Base-by-base conservation (phyloP, 768 basidiomycete species). In the Kockovaella imperatae region DNA sequence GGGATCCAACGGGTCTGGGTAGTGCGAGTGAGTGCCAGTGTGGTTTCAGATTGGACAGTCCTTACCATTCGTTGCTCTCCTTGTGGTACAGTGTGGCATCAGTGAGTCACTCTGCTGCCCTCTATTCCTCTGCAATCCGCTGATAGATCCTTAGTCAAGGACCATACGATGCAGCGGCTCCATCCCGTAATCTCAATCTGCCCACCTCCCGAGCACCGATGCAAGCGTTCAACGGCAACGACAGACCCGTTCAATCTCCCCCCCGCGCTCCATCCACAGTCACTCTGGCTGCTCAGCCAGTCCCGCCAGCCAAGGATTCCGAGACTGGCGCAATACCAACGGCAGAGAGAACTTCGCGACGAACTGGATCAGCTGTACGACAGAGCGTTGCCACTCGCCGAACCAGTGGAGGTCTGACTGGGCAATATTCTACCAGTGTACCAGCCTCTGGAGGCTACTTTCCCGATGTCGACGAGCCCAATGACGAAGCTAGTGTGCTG, bases 1-100 rank as follows among this genome's bases (percentile, higher is more conserved):
- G 69, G 69, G 69, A 71, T 57, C 67, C 67, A n/a, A 67, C 69
- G 0, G 69, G 69, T 18, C 32, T 71, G 20, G 69, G 69, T 4
- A 60, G 46, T 49, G 63, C 63, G 7, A 68, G 64, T 66, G 50
- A 66, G 29, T n/a, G 6, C 35, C 45, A 67, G 61, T 68, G 67
- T 68, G 67, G 67, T 64, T 65, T 60, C 67, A 42, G 13, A 11
- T 26, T 42, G 40, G 40, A n/a, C n/a, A n/a, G n/a, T n/a, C n/a
- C n/a, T n/a, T n/a, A n/a, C n/a, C n/a, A n/a, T n/a, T n/a, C n/a
- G n/a, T n/a, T n/a, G n/a, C n/a, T n/a, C n/a, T n/a, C n/a, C n/a
- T n/a, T n/a, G n/a, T n/a, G n/a, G n/a, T n/a, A n/a, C n/a, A n/a
- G n/a, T n/a, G n/a, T n/a, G n/a, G n/a, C n/a, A n/a, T n/a, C n/a